These are phyloP conservation scores for Hansenula lynferdii DNA, from an alignment of 1,139 yeast genomes.

Conservation along the genomic window DNA sequence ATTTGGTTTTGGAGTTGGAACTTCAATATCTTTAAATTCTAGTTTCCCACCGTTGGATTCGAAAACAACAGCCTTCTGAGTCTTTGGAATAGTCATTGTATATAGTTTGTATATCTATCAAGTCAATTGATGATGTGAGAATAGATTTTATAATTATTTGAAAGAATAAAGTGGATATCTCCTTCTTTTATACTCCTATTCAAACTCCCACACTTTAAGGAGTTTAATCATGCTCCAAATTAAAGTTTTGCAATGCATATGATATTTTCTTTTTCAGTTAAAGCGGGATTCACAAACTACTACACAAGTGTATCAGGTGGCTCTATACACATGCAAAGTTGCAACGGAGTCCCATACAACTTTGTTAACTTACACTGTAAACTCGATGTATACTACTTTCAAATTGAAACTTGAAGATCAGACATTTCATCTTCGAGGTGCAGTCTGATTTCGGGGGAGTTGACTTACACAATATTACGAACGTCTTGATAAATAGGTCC, in stretches of 20 bases:
- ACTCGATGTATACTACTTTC: too few species aligned
- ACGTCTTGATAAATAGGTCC: too few species aligned
- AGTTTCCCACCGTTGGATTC: slow-evolving; percentile 42
- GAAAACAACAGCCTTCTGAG: slow-evolving; percentile 47
- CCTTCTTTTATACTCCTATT: not conserved
- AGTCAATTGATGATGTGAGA: not conserved
- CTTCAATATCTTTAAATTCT: slow-evolving; percentile 46
- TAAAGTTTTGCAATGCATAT: too few species aligned
- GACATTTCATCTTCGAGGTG: too few species aligned
- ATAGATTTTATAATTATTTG: not conserved
- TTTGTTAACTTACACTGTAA: too few species aligned
- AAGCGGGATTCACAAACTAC: not conserved
- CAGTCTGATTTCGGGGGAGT: too few species aligned
- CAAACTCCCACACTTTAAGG: too few species aligned
- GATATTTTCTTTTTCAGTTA: not conserved
- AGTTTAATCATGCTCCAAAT: too few species aligned
- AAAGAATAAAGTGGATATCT: not conserved
- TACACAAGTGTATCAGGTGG: not conserved
- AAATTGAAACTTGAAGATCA: too few species aligned
- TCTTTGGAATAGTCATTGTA: slow-evolving; percentile 33
- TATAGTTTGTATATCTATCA: not conserved
- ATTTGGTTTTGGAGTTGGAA: slow-evolving; percentile 50
- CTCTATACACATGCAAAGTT: not conserved
- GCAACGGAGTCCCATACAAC: not conserved
- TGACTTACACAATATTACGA: too few species aligned